Evolutionary conservation across 2,329 filamentous ascomycete genomes (phyloP), one percentile per base, ranked within the genome.

Genomic region (Trichoderma semiorbis): DNA sequence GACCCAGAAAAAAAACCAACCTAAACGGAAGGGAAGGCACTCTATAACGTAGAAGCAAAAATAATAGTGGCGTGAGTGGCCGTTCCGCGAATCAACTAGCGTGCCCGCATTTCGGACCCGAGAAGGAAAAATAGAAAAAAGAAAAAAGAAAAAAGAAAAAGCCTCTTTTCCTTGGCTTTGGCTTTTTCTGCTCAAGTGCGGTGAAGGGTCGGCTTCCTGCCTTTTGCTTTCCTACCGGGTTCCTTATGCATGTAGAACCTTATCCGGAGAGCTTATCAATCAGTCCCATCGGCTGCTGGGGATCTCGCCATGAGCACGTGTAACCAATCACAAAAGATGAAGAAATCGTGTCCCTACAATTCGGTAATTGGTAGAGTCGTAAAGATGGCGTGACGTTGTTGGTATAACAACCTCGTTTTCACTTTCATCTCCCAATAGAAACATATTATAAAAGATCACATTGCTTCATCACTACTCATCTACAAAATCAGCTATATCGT

Each of bases 91-190:
- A 61, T 28, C 5, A 50, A n/a, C 36, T 69, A 69, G 66, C 66
- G 66, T 60, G 57, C 47, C 66, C 66, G 66, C 18, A 69, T 3
- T 50, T 69, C 66, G 66, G 66, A 60, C 55, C 66, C 26, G 34
- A 21, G 21, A n/a, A 16, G 47, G 53, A 12, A 24, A 11, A 8
- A n/a, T n/a, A n/a, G n/a, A 10, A n/a, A 21, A 10, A n/a, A 18
- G 34, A 24, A n/a, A 21, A 43, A 47, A n/a, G 8, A 10, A 26
- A 10, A 26, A 43, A 26, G n/a, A 14, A 53, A 53, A 53, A 24
- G 47, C 47, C 47, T 53, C 47, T 53, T 21, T 62, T 39, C 0
- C 60, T 61, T 24, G 58, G 58, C 58, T 39, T 61, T 24, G 58
- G 58, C 58, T 39, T 14, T 34, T 18, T 61, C 21, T 24, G 43